These are phyloP conservation scores for Solanum bulbocastanum DNA, from an alignment of 257 asterid genomes.

Conservation along the genomic window DNA sequence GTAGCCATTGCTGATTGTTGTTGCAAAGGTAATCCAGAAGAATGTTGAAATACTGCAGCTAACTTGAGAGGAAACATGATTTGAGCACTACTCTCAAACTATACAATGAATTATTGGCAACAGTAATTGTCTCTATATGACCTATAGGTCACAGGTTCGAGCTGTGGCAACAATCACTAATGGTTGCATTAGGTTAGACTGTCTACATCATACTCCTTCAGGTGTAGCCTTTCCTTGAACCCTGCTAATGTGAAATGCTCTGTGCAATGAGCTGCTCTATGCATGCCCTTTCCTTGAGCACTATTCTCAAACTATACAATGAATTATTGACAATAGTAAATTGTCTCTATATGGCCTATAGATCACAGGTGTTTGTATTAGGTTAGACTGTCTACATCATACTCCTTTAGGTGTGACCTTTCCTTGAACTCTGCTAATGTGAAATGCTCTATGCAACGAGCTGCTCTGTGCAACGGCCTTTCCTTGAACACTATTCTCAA, in stretches of 20 bases:
- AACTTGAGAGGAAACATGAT: not conserved
- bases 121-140: not conserved
- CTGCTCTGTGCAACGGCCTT: not conserved
- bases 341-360: too few species aligned
- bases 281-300: not conserved
- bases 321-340: too few species aligned
- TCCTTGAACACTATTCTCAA: not conserved
- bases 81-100: not conserved
- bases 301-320: not conserved
- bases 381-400: too few species aligned
- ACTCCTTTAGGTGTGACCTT: too few species aligned
- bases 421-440: too few species aligned
- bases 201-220: not conserved
- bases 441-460: too few species aligned
- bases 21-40: not conserved
- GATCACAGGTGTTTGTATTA: not conserved
- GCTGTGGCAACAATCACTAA: not conserved
- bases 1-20: not conserved
- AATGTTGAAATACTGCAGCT: not conserved
- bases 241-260: not conserved
- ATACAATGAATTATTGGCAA: not conserved
- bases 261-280: too few species aligned
- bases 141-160: not conserved
- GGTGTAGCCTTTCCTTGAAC: not conserved
- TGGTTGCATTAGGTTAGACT: not conserved